Evolutionary conservation across 257 asterid species (phyloP).

Genomic region (Solanum pennellii): DNA sequence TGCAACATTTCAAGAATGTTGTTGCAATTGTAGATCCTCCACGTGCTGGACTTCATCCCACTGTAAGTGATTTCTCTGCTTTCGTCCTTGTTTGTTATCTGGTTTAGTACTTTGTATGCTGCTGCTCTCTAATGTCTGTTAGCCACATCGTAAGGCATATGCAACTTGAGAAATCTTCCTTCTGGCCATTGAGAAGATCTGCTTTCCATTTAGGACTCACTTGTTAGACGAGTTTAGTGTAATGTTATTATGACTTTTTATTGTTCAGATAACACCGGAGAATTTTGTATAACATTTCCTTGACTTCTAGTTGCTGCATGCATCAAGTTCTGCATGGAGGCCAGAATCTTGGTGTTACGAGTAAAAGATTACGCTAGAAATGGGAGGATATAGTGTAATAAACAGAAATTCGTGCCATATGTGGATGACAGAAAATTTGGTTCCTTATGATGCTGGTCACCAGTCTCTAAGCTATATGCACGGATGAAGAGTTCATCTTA

Average conservation of each 20-base stretch:
- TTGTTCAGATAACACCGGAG: background rate
- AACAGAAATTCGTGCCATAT: background rate
- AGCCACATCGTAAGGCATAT: background rate
- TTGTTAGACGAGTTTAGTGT: background rate
- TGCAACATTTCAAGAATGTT: conserved; percentile 53
- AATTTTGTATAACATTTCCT: background rate
- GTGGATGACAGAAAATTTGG: background rate
- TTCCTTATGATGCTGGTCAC: background rate
- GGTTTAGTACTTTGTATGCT: background rate
- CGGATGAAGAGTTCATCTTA: background rate
- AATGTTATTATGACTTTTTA: background rate
- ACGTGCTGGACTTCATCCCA: conserved; percentile 97
- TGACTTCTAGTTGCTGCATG: background rate
- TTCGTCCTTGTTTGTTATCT: background rate
- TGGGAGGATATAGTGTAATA: background rate
- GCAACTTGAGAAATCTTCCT: background rate
- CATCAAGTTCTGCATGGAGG: background rate
- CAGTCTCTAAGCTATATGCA: background rate
- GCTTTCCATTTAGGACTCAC: background rate
- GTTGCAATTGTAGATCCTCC: conserved; percentile 99
- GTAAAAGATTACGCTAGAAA: background rate
- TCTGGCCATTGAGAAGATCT: background rate
- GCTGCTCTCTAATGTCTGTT: background rate
- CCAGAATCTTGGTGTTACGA: background rate
- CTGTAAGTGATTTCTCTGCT: conserved; percentile 45